These are phyloP conservation scores for Coemansia sp. DNA, from an alignment of 192 early-diverging fungal species.

Conservation along the genomic window DNA sequence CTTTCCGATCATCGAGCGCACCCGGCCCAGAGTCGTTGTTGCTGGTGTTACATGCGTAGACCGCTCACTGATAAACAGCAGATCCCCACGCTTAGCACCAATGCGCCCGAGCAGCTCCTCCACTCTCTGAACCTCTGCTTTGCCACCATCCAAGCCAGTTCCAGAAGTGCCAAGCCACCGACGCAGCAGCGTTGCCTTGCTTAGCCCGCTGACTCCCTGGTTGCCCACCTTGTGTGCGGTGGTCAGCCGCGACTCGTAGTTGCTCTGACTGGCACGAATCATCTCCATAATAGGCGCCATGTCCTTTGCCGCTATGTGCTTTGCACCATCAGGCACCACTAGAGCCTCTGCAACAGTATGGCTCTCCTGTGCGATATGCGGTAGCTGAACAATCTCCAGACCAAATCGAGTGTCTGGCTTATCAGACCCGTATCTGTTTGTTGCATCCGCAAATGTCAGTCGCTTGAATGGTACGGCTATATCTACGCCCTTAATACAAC, in stretches of 20 bases:
- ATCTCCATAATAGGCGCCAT: constrained; percentile 27
- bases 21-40: constrained; percentile 63
- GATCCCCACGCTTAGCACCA: constrained; percentile 31
- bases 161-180: constrained; percentile 18
- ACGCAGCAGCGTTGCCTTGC: constrained; percentile 31
- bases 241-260: constrained; percentile 46
- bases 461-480: constrained; percentile 63
- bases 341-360: constrained; percentile 34
- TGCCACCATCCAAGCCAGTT: not conserved
- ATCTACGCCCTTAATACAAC: constrained; percentile 55
- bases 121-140: not conserved
- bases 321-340: constrained; percentile 34
- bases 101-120: constrained; percentile 7
- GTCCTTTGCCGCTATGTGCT: constrained; percentile 27
- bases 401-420: constrained; percentile 87
- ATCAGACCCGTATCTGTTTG: constrained; percentile 82
- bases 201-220: constrained; percentile 21
- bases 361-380: constrained; percentile 16
- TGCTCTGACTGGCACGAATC: constrained; percentile 33
- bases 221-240: constrained; percentile 43
- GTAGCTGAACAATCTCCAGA: constrained; percentile 57
- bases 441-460: constrained; percentile 83
- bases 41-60: constrained; percentile 38
- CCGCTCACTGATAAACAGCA: constrained; percentile 50
- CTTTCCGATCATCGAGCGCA: constrained; percentile 58